Evolutionary conservation across 768 basidiomycete genomes (phyloP).

Genomic region (Daedaleopsis sinensis): DNA sequence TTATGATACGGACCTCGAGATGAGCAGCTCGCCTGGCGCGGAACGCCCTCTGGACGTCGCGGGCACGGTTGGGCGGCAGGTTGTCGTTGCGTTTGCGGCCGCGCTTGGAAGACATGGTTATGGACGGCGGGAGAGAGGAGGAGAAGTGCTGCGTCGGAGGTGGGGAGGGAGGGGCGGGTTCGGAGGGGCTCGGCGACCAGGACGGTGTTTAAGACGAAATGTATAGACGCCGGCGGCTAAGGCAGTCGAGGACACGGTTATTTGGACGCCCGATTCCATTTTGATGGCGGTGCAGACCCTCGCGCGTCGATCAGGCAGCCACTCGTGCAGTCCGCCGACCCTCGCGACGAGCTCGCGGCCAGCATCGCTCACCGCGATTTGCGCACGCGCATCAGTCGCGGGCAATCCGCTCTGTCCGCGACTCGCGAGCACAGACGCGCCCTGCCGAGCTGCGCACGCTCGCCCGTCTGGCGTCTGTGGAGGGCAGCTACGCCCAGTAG

Average conservation of each 20-base stretch:
- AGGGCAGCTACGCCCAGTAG: neutral
- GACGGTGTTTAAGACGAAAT: conserved; percentile 32
- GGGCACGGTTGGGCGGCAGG: conserved; percentile 78
- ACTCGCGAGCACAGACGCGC: no score
- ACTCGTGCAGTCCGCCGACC: neutral
- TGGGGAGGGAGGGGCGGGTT: conserved; percentile 35
- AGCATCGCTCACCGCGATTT: neutral
- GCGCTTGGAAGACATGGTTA: conserved; percentile 79
- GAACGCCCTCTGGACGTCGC: conserved; percentile 90
- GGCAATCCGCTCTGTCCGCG: no score
- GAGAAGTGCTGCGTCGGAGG: conserved; percentile 34
- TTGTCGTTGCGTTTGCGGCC: conserved; percentile 84
- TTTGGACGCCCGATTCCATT: conserved; percentile 19
- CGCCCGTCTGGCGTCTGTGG: neutral
- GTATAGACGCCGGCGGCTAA: conserved; percentile 29
- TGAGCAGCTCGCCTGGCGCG: conserved; percentile 88
- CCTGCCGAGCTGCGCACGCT: neutral
- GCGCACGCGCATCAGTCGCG: neutral
- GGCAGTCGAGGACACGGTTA: conserved; percentile 23
- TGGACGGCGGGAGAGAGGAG: conserved; percentile 13
- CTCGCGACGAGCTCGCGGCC: neutral
- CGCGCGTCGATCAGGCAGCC: conserved; percentile 26
- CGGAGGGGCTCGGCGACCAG: conserved; percentile 41
- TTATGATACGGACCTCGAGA: conserved; percentile 58
- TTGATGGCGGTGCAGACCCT: conserved; percentile 20